Base-by-base conservation (phyloP, 2,329 filamentous ascomycete species). In the Colletotrichum paranaense region DNA sequence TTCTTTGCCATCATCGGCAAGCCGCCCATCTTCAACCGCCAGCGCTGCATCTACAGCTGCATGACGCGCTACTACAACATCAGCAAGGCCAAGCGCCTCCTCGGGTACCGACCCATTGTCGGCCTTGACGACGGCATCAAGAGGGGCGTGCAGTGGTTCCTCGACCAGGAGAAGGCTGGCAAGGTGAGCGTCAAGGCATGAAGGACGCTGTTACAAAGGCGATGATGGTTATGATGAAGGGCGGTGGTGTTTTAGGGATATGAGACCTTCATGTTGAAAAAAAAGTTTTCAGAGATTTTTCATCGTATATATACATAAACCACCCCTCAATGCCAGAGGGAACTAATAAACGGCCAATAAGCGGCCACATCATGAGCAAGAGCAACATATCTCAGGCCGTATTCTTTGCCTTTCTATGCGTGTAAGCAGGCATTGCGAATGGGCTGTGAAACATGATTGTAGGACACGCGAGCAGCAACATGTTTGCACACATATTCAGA, bases 11-110 rank as follows among this genome's bases (percentile, higher is more conserved):
- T 89, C 69, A 75, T 91, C 58, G 80, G 87, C 67, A 88, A 86
- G 80, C 85, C 85, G 49, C 86, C 90, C 2, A 91, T 87, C 22
- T 88, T 92, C 77, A 92, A 85, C 78, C 86, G 87, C 77, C 87
- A 89, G 83, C 84, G 88, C 69, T 89, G 93, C 74, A 85, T 88
- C 76, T 94, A 92, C 81, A 91, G 90, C 79, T 92, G 89, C 80
- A 93, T 95, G 91, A 93, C 91, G 70, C 87, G 93, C 70, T 95
- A 95, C 83, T 95, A 93, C 83, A 91, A 91, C 83, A 94, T 95
- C 80, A 85, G 86, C 72, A 95, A 95, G 88, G 93, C 93, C 69
- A 93, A 91, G 86, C 85, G 81, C 77, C 86, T 93, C 76, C 84
- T 95, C 68, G 92, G 92, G 3, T 95, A 95, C 82, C 81, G 84